Conservation (phyloP, 805 yeast species). For the Middelhovenomyces tepae region DNA sequence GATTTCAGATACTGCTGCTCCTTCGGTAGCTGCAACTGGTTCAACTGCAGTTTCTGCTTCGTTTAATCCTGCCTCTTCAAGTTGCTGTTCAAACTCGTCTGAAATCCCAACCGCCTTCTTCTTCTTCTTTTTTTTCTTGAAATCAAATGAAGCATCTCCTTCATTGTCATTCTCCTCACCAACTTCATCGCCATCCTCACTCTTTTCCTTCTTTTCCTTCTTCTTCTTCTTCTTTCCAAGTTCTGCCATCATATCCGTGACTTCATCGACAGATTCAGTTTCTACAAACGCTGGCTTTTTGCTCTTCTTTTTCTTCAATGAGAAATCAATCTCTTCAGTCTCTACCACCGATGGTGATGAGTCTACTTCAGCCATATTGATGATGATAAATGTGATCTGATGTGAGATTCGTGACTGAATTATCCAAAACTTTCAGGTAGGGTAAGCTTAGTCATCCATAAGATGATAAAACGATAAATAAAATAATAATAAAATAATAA, state of each 20-base stretch:
- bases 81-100: constrained; percentile 69
- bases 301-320: constrained; percentile 30
- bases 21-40: constrained; percentile 23
- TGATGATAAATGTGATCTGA: too few species aligned
- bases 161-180: constrained; percentile 34
- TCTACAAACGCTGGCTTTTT: constrained; percentile 18
- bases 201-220: constrained; percentile 25
- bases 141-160: constrained; percentile 32
- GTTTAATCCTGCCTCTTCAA: constrained; percentile 34
- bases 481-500: too few species aligned
- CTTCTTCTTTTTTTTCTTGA: constrained; percentile 73
- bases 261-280: constrained; percentile 28
- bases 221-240: constrained; percentile 69
- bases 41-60: constrained; percentile 12
- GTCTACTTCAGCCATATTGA: too few species aligned
- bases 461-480: too few species aligned
- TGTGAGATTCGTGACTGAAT: too few species aligned
- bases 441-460: too few species aligned
- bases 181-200: constrained; percentile 29
- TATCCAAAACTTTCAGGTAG: too few species aligned
- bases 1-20: constrained; percentile 24
- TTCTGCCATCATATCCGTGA: constrained; percentile 64
- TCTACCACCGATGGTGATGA: neutral
- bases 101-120: constrained; percentile 41
- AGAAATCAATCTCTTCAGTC: constrained; percentile 14